Percentiles rank a stretch among this genome's conserved stretches.
These are phyloP conservation scores for Coemansia sp. DNA, from an alignment of 192 early-diverging fungal genomes.

Conservation along the genomic window DNA sequence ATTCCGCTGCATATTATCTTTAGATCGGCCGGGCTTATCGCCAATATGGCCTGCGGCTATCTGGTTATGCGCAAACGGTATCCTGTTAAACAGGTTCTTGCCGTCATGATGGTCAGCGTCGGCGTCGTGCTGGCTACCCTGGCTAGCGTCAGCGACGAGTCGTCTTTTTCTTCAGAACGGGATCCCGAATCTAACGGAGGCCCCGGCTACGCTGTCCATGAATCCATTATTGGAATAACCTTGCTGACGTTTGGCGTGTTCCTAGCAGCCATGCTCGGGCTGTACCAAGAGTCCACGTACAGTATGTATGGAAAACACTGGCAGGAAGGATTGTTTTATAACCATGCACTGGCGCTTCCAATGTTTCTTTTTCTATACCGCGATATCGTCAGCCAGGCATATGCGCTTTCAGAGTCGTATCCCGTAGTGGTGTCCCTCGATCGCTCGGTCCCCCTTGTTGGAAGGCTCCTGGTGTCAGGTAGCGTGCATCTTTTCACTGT, in stretches of 20 bases:
- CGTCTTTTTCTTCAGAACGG: background rate
- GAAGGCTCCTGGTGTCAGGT: background rate
- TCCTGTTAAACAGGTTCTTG: slow-evolving; percentile 47
- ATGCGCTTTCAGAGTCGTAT: slow-evolving; percentile 47
- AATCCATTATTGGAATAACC: slow-evolving; percentile 65
- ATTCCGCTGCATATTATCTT: slow-evolving; percentile 93
- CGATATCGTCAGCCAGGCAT: slow-evolving; percentile 60
- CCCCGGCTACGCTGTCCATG: background rate
- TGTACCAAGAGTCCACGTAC: slow-evolving; percentile 81
- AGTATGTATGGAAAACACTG: slow-evolving; percentile 73
- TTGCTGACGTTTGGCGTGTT: slow-evolving; percentile 70
- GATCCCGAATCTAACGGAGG: background rate
- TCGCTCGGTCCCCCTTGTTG: slow-evolving; percentile 2
- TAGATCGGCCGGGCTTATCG: slow-evolving; percentile 74
- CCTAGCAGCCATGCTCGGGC: slow-evolving; percentile 74
- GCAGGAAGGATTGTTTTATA: slow-evolving; percentile 88
- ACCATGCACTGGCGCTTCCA: slow-evolving; percentile 78
- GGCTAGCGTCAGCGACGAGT: slow-evolving; percentile 17
- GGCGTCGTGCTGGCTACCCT: slow-evolving; percentile 74
- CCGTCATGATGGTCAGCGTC: slow-evolving; percentile 72
- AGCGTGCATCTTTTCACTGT: slow-evolving; percentile 38
- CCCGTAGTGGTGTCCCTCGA: slow-evolving; percentile 19
- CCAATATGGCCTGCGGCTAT: slow-evolving; percentile 77
- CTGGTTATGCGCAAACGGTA: slow-evolving; percentile 63
- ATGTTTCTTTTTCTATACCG: slow-evolving; percentile 71